Base-by-base conservation (phyloP, 331 rosid genomes). In the Malus hybrid region DNA sequence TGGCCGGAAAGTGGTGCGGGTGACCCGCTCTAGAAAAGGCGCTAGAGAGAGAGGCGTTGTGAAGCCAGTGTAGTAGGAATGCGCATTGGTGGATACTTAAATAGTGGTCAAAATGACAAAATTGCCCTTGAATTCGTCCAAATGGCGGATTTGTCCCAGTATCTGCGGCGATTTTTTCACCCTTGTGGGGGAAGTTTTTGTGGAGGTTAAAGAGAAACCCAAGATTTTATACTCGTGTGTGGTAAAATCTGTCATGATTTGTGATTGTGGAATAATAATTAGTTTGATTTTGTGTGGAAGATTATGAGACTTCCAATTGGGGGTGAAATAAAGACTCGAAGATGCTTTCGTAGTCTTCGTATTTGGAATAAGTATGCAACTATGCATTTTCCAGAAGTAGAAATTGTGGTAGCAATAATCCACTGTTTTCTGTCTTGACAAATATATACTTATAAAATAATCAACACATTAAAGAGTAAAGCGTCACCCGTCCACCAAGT, bases 61-160 rank as follows among this genome's bases (percentile, higher is more conserved):
- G 65, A 67, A 57, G 74, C 83, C 73, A 81, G 74, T 67, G 82
- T 72, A 75, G 86, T 72, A 73, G 85, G 83, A 65, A 80, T 75
- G 64, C 75, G 86, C 76, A 79, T 76, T 81, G 84, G 62, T 74
- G 77, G 69, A 36, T 82, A 76, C 85, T 86, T 90, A 90, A 86
- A 76, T 13, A 36, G 56, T 6, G 0, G 0, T 0, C 7, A 1
- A 75, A 80, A 71, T 24, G 85, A 89, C 96, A 0, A 56, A 14
- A 73, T 3, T 77, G 42, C 70, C 90, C 93, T 55, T 46, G 7
- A 0, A 28, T 28, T 15, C 24, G 6, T 60, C 14, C 6, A 18
- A 71, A 44, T 67, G 76, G 61, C 74, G 61, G 82, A 78, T 73
- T 80, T 69, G 79, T 72, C 22, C 39, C 44, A 34, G 31, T 65